phyloP scores from a whole-genome alignment of 352 stramenopile genomes.

The Globisporangium parvum region DNA sequence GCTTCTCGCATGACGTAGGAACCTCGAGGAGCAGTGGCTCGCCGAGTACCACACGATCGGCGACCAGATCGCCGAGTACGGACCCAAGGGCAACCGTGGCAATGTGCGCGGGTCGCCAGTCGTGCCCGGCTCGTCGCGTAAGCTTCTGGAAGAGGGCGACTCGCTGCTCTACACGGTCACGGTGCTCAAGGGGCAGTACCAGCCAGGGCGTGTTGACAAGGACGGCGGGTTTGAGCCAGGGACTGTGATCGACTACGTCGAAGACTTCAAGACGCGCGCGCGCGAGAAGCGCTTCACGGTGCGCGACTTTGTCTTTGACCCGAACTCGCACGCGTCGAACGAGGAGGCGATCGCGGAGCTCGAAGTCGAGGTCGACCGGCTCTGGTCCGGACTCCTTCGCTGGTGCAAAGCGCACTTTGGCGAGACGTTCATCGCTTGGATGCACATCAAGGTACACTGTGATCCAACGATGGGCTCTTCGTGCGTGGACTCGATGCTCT shows the following conservation, averaged over 20 bases:
- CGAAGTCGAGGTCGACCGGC: constrained; percentile 90
- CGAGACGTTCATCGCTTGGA: constrained; percentile 97
- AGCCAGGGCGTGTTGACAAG: constrained; percentile 76
- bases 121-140: constrained; percentile 89
- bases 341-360: constrained; percentile 83
- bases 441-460: constrained; percentile 94
- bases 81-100: constrained; percentile 85
- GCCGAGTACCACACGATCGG: constrained; percentile 86
- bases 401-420: constrained; percentile 99
- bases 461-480: background rate
- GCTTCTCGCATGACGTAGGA: constrained; percentile 24
- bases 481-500: background rate
- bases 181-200: constrained; percentile 94
- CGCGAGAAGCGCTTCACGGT: constrained; percentile 93
- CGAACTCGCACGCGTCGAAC: constrained; percentile 81
- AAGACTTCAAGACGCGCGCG: constrained; percentile 91
- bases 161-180: constrained; percentile 93
- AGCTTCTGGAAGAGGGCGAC: constrained; percentile 91
- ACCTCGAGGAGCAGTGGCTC: constrained; percentile 86
- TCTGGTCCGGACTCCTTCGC: constrained; percentile 91
- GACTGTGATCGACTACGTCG: constrained; percentile 92
- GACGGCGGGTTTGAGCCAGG: constrained; percentile 89
- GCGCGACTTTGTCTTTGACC: constrained; percentile 91
- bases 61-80: constrained; percentile 86
- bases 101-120: constrained; percentile 93